phyloP scores from a whole-genome alignment of 129 eudicot species.

The Flaveria brownii region DNA sequence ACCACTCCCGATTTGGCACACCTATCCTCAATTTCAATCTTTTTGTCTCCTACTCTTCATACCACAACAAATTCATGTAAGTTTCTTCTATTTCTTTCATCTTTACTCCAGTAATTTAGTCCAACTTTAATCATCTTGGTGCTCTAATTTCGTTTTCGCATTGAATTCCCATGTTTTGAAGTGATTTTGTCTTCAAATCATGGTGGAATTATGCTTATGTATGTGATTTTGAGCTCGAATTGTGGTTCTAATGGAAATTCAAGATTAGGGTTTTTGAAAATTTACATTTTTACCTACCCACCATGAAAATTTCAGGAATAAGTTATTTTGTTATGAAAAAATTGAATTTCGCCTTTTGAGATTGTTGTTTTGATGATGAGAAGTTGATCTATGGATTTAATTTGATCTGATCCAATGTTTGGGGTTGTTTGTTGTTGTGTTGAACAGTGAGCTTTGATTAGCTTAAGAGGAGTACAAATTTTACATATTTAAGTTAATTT shows the following conservation, averaged over 20 bases:
- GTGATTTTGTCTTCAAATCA: background rate
- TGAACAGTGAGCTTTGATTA: constrained; percentile 20
- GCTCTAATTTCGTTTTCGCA: background rate
- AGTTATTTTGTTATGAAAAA: background rate
- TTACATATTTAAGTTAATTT: background rate
- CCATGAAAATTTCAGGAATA: background rate
- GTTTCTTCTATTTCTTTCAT: background rate
- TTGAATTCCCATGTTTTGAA: background rate
- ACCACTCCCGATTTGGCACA: constrained; percentile 23
- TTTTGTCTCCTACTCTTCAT: constrained; percentile 1
- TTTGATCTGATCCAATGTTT: background rate
- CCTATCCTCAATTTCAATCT: background rate
- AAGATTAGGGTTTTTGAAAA: constrained; percentile 19
- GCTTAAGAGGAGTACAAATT: background rate
- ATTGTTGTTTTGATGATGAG: background rate
- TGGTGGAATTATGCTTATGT: background rate
- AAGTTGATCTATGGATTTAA: background rate
- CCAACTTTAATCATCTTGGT: background rate
- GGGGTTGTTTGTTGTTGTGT: background rate
- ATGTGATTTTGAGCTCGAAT: background rate
- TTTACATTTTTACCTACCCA: background rate
- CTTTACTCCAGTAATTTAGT: background rate
- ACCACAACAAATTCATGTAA: constrained; percentile 21
- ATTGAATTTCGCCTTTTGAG: background rate
- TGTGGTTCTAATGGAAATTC: background rate